Conservation (phyloP, 805 yeast genomes). For the Saccharomycopsis capsularis region DNA sequence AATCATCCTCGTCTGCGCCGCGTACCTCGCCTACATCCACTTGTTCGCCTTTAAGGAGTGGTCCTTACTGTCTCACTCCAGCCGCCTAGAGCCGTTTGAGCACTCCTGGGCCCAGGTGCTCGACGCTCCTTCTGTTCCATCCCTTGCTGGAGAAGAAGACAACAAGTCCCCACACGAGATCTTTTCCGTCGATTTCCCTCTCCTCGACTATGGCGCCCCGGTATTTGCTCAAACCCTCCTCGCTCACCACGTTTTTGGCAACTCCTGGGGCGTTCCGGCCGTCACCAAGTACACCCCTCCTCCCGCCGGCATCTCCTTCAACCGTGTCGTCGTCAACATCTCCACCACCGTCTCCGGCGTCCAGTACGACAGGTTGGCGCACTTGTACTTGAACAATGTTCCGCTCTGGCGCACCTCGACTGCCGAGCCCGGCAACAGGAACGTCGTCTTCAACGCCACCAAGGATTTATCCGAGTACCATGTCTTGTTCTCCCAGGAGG, state of each 20-base stretch:
- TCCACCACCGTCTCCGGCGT: constrained; percentile 49
- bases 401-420: constrained; percentile 85
- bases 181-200: constrained; percentile 15
- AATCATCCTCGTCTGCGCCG: too few relatives aligned
- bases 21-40: too few relatives aligned
- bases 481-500: constrained; percentile 39
- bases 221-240: constrained; percentile 34
- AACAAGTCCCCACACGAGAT: constrained; percentile 12
- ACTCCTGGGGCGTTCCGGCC: constrained; percentile 56
- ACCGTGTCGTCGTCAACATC: constrained; percentile 47
- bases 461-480: constrained; percentile 61
- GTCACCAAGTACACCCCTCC: constrained; percentile 39
- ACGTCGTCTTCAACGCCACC: constrained; percentile 40
- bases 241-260: constrained; percentile 42
- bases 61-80: too few relatives aligned
- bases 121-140: too few relatives aligned
- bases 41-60: too few relatives aligned
- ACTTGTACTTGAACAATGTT: constrained; percentile 52
- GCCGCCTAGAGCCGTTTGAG: too few relatives aligned
- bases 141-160: too few relatives aligned
- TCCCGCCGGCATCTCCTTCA: constrained; percentile 35
- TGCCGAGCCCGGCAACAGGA: constrained; percentile 62
- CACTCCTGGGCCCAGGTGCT: too few relatives aligned
- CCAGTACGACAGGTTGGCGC: constrained; percentile 61
- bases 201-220: constrained; percentile 16